A percentile compares a stretch with the other conserved stretches of the same genome.
These are phyloP conservation scores for Mucor circinelloides DNA, from an alignment of 371 early-diverging fungal species.

Conservation along the genomic window DNA sequence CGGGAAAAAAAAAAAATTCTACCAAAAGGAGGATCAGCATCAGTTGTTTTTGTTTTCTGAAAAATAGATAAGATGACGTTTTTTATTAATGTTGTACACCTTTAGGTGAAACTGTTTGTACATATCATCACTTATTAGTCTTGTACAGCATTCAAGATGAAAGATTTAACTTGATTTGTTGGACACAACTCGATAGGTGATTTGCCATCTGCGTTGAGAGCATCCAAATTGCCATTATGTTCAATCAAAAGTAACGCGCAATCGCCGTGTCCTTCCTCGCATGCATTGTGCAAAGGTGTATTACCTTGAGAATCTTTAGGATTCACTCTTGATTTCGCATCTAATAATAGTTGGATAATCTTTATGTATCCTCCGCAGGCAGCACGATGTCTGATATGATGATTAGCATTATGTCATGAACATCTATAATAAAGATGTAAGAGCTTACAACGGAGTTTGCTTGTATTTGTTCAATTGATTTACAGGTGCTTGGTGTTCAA, in stretches of 20 bases:
- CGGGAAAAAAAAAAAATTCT: background rate
- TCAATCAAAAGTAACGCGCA: slow-evolving; percentile 51
- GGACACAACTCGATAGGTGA: slow-evolving; percentile 46
- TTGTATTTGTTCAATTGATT: slow-evolving; percentile 50
- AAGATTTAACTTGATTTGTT: slow-evolving; percentile 11
- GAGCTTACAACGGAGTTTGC: slow-evolving; percentile 56
- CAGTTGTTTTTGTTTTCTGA: background rate
- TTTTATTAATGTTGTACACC: background rate
- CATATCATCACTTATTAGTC: background rate
- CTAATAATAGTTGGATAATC: slow-evolving; percentile 45
- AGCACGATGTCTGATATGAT: slow-evolving; percentile 51
- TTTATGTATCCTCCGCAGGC: slow-evolving; percentile 51
- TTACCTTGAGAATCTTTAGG: slow-evolving; percentile 52
- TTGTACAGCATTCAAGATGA: slow-evolving; percentile 3
- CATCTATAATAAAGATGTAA: background rate
- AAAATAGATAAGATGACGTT: background rate
- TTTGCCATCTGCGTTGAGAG: slow-evolving; percentile 45
- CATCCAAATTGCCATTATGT: slow-evolving; percentile 49
- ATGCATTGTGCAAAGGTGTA: slow-evolving; percentile 64
- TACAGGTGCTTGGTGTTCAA: slow-evolving; percentile 47
- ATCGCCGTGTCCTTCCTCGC: slow-evolving; percentile 66
- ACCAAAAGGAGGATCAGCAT: background rate
- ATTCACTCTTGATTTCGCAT: slow-evolving; percentile 51
- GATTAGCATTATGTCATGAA: background rate
- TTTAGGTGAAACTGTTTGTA: background rate